A percentile compares a stretch with the other conserved stretches of the same genome.
These are phyloP conservation scores for Tricholoma saponaceum DNA, from an alignment of 768 basidiomycete species.

Conservation along the genomic window DNA sequence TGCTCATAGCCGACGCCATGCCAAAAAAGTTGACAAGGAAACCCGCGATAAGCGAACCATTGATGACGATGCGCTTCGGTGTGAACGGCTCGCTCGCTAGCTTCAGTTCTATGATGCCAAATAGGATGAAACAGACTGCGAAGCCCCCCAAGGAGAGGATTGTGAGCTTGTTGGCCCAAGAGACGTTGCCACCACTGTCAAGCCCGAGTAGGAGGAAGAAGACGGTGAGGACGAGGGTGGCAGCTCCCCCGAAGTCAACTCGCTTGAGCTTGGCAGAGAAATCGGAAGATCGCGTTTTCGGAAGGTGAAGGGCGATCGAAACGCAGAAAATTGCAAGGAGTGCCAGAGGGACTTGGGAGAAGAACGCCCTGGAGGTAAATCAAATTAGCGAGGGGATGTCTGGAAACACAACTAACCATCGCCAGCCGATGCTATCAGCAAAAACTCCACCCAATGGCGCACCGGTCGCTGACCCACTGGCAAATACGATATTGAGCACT, in stretches of 20 bases:
- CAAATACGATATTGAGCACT: slow-evolving; percentile 56
- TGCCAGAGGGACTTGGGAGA: slow-evolving; percentile 55
- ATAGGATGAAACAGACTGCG: slow-evolving; percentile 29
- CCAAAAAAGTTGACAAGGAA: slow-evolving; percentile 61
- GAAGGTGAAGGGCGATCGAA: slow-evolving; percentile 51
- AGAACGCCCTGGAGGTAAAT: slow-evolving; percentile 43
- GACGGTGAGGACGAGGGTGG: slow-evolving; percentile 49
- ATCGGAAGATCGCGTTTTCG: slow-evolving; percentile 34
- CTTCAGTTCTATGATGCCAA: slow-evolving; percentile 43
- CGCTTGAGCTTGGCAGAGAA: slow-evolving; percentile 51
- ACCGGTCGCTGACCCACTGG: slow-evolving; percentile 52
- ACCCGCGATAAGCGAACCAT: slow-evolving; percentile 44
- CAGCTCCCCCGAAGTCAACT: slow-evolving; percentile 60
- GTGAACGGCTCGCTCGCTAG: slow-evolving; percentile 59
- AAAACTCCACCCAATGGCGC: slow-evolving; percentile 63
- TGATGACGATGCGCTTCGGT: slow-evolving; percentile 48
- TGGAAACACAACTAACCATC: slow-evolving; percentile 37
- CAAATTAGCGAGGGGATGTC: neutral
- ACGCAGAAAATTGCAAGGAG: slow-evolving; percentile 51
- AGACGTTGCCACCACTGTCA: slow-evolving; percentile 48
- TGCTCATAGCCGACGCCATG: slow-evolving; percentile 37
- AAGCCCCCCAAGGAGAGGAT: slow-evolving; percentile 31
- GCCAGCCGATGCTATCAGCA: slow-evolving; percentile 63
- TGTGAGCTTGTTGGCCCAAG: slow-evolving; percentile 41
- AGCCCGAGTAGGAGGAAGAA: slow-evolving; percentile 55